These are phyloP conservation scores for Dillenia turbinata DNA, from an alignment of 164 flowering plant genomes.

Conservation along the genomic window DNA sequence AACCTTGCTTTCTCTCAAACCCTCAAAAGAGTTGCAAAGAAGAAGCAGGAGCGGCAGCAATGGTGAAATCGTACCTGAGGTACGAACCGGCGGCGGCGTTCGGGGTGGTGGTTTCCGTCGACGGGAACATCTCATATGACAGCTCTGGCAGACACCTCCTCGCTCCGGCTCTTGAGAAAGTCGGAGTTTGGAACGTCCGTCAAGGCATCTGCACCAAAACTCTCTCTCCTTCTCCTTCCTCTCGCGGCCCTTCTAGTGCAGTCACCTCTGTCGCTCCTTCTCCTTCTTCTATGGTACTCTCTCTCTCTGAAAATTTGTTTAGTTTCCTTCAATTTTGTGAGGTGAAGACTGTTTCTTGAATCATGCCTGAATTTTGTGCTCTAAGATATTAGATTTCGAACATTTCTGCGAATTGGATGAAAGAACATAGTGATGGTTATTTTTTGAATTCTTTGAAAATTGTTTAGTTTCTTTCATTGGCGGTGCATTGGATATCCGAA, in stretches of 20 bases:
- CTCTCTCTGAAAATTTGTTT: background rate
- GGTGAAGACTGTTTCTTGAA: no score
- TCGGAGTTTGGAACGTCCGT: slow-evolving; percentile 81
- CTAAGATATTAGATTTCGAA: no score
- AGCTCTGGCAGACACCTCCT: slow-evolving; percentile 71
- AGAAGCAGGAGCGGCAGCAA: slow-evolving; percentile 10
- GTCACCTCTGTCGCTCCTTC: slow-evolving; percentile 76
- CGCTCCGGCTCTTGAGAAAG: slow-evolving; percentile 79
- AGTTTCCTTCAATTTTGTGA: no score
- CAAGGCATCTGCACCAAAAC: slow-evolving; percentile 78
- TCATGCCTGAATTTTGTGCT: no score
- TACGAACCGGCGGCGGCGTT: slow-evolving; percentile 82
- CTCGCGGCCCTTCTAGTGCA: slow-evolving; percentile 56
- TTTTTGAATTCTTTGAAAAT: no score
- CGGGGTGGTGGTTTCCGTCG: slow-evolving; percentile 76
- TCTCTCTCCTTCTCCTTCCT: slow-evolving; percentile 48
- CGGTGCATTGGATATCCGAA: no score
- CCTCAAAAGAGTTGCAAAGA: background rate
- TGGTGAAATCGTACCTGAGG: slow-evolving; percentile 94
- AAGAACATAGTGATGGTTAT: no score
- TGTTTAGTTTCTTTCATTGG: no score
- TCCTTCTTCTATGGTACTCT: slow-evolving; percentile 49
- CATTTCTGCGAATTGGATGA: no score
- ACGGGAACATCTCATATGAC: slow-evolving; percentile 75
- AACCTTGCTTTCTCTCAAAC: background rate